A percentile compares a stretch with the other conserved stretches of the same genome.
These are phyloP conservation scores for Chlorella sp. DNA, from an alignment of 139 green algal genomes.

Conservation along the genomic window DNA sequence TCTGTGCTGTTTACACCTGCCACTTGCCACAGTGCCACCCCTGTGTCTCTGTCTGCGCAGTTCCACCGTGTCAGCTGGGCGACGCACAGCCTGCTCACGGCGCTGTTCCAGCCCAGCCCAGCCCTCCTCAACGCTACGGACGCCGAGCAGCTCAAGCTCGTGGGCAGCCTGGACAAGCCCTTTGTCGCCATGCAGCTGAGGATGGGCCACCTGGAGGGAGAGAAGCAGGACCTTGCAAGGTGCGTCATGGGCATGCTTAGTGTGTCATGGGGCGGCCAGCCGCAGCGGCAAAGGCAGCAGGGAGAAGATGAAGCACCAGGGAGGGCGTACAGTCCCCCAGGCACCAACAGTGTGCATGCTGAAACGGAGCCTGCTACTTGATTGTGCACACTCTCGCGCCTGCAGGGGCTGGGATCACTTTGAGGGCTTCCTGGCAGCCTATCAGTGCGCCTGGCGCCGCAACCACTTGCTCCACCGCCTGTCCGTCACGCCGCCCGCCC, in stretches of 20 bases:
- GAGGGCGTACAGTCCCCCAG: too few relatives aligned
- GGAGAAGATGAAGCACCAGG: too few relatives aligned
- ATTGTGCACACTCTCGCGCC: background rate
- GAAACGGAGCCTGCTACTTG: too few relatives aligned
- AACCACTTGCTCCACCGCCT: background rate
- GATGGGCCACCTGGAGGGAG: constrained; percentile 4
- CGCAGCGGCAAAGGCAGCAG: too few relatives aligned
- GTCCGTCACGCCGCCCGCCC: background rate
- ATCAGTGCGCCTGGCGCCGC: background rate
- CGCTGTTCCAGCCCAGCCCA: background rate
- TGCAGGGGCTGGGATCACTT: background rate
- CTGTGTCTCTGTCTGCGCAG: too few relatives aligned
- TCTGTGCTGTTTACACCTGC: too few relatives aligned
- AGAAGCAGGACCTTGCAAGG: background rate
- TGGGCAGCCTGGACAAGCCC: background rate
- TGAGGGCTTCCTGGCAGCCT: background rate
- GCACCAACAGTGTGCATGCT: too few relatives aligned
- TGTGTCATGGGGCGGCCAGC: too few relatives aligned
- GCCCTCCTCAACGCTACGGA: background rate
- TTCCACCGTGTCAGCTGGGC: background rate
- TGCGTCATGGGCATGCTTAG: background rate
- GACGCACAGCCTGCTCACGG: background rate
- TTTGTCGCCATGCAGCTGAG: constrained; percentile 1
- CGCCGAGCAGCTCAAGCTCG: background rate
- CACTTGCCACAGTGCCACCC: too few relatives aligned